A percentile compares a stretch with the other conserved stretches of the same genome.
Evolutionary conservation across 1,284 basidiomycete genomes (phyloP).

Genomic region (Marasmius tenuissimus): DNA sequence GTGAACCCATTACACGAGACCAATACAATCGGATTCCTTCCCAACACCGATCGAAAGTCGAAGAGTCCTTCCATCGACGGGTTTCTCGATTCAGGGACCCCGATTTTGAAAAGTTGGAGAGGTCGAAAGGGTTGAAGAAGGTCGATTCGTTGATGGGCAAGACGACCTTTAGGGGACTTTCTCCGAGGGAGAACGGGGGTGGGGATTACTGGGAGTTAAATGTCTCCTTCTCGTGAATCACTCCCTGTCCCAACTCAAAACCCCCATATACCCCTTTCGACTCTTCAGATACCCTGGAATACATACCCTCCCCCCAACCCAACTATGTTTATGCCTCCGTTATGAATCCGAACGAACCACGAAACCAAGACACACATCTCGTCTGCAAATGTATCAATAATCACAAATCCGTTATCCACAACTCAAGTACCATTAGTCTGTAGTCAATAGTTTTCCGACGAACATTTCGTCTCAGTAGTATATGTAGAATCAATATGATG

Average conservation of each 20-base stretch:
- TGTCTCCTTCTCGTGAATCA: conserved; percentile 12
- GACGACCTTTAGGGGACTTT: conserved; percentile 18
- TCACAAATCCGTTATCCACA: too few species aligned
- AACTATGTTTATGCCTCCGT: not conserved
- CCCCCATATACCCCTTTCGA: not conserved
- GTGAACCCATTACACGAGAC: not conserved
- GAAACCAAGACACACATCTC: not conserved
- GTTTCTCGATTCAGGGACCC: conserved; percentile 5
- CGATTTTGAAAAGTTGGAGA: conserved; percentile 8
- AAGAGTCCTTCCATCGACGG: conserved; percentile 7
- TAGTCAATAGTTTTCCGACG: too few species aligned
- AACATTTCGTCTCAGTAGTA: too few species aligned
- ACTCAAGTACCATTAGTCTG: too few species aligned
- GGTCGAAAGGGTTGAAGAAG: conserved; percentile 22
- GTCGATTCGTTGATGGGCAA: conserved; percentile 20
- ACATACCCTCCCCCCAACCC: not conserved
- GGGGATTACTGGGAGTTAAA: conserved; percentile 18
- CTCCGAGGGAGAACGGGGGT: conserved; percentile 8
- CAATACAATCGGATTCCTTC: conserved; percentile 1
- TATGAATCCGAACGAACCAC: not conserved
- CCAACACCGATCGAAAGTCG: conserved; percentile 3
- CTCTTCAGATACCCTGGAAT: conserved; percentile 5
- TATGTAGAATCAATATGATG: too few species aligned
- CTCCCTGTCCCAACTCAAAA: not conserved
- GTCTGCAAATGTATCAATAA: not conserved